Percentiles rank a stretch among this genome's conserved stretches.
Conservation (phyloP, 2,329 filamentous ascomycete genomes). For the Graphilbum sp. region DNA sequence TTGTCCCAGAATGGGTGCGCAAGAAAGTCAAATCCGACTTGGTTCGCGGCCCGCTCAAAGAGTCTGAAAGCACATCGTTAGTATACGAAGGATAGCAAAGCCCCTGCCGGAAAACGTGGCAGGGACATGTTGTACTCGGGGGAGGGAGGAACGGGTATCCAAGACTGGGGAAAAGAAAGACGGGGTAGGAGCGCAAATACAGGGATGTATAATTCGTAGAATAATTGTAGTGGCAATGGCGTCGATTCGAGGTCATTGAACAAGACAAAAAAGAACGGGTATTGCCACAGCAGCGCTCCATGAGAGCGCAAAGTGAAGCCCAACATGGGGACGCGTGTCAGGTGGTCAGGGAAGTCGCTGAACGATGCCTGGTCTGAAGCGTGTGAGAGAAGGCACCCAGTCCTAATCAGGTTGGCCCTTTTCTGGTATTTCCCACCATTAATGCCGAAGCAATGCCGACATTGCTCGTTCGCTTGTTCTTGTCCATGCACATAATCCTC, state of each 20-base stretch:
- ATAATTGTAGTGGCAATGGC: neutral
- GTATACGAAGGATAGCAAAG: constrained; percentile 1
- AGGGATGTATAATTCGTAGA: constrained; percentile 20
- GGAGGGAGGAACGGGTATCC: neutral
- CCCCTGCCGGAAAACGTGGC: constrained; percentile 4
- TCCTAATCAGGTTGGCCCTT: constrained; percentile 27
- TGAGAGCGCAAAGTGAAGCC: no score
- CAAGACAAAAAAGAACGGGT: neutral
- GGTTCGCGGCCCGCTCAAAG: constrained; percentile 75
- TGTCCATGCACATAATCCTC: neutral
- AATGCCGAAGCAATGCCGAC: constrained; percentile 6
- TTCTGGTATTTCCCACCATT: constrained; percentile 55
- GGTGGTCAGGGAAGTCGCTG: neutral
- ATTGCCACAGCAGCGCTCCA: no score
- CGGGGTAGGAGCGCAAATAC: constrained; percentile 43
- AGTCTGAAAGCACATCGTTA: constrained; percentile 40
- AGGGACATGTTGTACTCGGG: constrained; percentile 6
- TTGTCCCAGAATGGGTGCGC: constrained; percentile 98
- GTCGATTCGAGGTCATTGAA: neutral
- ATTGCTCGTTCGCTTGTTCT: neutral
- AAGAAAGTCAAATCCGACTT: constrained; percentile 82
- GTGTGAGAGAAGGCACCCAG: constrained; percentile 44
- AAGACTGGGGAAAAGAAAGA: constrained; percentile 5
- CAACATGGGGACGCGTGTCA: no score
- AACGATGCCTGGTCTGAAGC: constrained; percentile 1